Base-by-base conservation (phyloP, 1,284 basidiomycete genomes). In the Cryptococcus hybrid region DNA sequence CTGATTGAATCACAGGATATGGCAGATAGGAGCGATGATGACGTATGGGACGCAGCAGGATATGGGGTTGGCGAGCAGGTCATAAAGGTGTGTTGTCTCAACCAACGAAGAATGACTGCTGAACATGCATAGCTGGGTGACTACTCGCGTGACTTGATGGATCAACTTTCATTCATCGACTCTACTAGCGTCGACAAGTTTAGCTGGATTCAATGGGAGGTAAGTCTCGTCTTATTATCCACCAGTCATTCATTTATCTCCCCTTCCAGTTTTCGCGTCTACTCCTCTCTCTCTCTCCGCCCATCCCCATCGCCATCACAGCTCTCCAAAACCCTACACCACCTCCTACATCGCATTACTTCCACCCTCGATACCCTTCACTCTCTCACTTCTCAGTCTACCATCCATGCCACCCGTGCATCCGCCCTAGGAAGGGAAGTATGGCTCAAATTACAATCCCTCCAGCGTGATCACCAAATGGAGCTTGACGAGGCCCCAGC, bases 151-250 rank as follows among this genome's bases (percentile, higher is more conserved):
- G 68, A 70, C 47, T 56, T 77, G 13, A 65, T 67, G 0, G 73
- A 77, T 59, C 70, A 74, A 49, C 55, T 77, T 5, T 59, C 66
- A 7, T 57, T 59, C 24, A 74, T 74, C 56, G 71, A 75, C 52
- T 66, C 70, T 8, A 67, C 68, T 58, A 71, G 67, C 43, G 70
- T 75, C 18, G 71, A 66, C 54, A 65, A 69, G 2, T 76, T 76
- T 54, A 66, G 64, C 15, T 75, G 73, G 72, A 64, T 76, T 3
- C 69, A 74, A 56, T 73, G 69, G 69, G 71, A 76, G 63, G 71
- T 72, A 48, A 60, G 70, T 56, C 2, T 6, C 30, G 4, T 36
- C 8, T 9, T 13, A 8, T 36, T 13, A 11, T 30, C 47, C 24
- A n/a, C 11, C 7, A 38, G 13, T 12, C 35, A 50, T 12, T 9